phyloP scores from a whole-genome alignment of 805 yeast genomes.

The Lachancea lanzarotensis region DNA sequence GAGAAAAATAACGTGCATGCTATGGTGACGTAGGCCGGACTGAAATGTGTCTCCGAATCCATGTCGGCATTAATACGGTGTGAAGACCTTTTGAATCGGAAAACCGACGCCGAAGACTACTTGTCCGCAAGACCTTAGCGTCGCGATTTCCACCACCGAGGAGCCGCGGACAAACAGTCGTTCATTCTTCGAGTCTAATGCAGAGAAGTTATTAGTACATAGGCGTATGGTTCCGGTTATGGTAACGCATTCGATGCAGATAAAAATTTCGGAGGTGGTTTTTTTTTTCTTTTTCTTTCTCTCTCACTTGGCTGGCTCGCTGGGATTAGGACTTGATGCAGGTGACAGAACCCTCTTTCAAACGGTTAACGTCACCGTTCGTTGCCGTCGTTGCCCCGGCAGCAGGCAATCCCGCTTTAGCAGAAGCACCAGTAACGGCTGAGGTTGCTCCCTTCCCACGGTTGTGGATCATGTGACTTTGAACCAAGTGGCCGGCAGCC shows the following conservation, averaged over 20 bases:
- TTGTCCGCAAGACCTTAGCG: too few species aligned
- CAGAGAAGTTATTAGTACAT: slow-evolving; percentile 2
- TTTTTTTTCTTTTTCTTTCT: neutral
- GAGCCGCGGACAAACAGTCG: too few species aligned
- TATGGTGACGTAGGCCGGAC: too few species aligned
- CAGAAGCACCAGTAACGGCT: slow-evolving; percentile 12
- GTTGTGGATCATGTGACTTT: slow-evolving; percentile 94
- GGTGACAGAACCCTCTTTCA: slow-evolving; percentile 65
- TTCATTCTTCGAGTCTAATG: neutral
- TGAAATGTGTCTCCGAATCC: too few species aligned
- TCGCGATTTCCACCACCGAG: too few species aligned
- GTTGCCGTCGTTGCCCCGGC: slow-evolving; percentile 9
- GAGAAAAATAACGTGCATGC: too few species aligned
- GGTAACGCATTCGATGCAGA: neutral
- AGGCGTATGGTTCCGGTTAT: neutral
- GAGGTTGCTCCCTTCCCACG: slow-evolving; percentile 45
- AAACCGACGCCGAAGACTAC: too few species aligned
- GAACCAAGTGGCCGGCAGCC: slow-evolving; percentile 97
- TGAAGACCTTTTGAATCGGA: too few species aligned
- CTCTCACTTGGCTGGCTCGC: neutral
- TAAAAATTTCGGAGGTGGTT: neutral
- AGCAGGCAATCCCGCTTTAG: too few species aligned
- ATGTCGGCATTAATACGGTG: too few species aligned
- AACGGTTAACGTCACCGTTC: slow-evolving; percentile 38
- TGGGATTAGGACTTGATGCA: slow-evolving; percentile 54